Base-by-base conservation (phyloP, 1,284 basidiomycete genomes). In the Cystobasidium sp. region DNA sequence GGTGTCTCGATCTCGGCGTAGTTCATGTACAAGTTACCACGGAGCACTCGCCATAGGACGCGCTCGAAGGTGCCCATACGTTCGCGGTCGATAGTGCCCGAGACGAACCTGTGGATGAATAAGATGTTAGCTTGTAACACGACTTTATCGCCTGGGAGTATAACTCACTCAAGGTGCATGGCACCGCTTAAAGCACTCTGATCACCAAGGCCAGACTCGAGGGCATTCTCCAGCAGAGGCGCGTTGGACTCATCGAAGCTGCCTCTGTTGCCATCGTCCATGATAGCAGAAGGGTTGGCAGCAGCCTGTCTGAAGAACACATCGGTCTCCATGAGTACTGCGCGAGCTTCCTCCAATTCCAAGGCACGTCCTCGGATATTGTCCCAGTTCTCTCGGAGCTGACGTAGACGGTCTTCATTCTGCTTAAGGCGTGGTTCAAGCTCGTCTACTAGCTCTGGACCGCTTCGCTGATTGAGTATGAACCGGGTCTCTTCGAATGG, bases 1-100 rank as follows among this genome's bases (percentile, higher is more conserved):
- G 94, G 91, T 80, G 96, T 92, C 55, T 88, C 88, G 80, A 99
- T 99, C 75, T 92, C 84, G 49, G 70, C 70, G 44, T 98, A 94
- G 85, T 99, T 99, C 95, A 99, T 98, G 86, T 97, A 99, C 43
- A 99, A 86, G 83, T 99, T 99, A 70, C 97, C 97, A 76, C 97
- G 91, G 39, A 99, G 87, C 39, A 99, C 93, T 79, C 97, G 92
- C 96, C 97, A 99, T 71, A 99, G 88, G 24, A 99, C 93, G 47
- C 97, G 91, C 84, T 99, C 97, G 74, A 99, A 97, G 10, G 93
- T 97, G 1, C 93, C 88, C 82, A 98, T 88, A 75, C 94, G 90
- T 20, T 89, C 85, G 72, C 96, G 92, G 80, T 99, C 96, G 79
- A 99, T 95, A 0, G 96, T 98, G 49, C 96, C 96, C 14, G 96